Conservation (phyloP, 2,329 filamentous ascomycete genomes). For the Aspergillus caelatus region DNA sequence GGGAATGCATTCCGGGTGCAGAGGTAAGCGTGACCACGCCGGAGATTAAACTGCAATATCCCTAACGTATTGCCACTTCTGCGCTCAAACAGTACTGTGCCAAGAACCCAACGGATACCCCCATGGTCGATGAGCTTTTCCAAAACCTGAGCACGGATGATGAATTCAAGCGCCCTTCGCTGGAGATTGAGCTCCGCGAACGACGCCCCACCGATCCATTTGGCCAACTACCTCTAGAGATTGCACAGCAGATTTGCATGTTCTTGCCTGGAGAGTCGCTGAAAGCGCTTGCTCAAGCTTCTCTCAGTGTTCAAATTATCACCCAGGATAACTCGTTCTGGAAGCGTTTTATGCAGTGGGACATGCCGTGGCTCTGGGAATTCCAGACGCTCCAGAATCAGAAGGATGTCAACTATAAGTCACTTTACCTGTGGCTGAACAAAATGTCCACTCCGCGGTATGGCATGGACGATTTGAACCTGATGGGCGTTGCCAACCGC, state of each 20-base stretch:
- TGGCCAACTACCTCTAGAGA: slow-evolving; percentile 19
- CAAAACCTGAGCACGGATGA: slow-evolving; percentile 7
- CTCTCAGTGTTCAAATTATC: slow-evolving; percentile 19
- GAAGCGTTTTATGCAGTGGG: slow-evolving; percentile 20
- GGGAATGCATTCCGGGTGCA: slow-evolving; percentile 25
- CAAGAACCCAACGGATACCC: slow-evolving; percentile 19
- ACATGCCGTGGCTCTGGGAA: slow-evolving; percentile 28
- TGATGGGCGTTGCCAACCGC: slow-evolving; percentile 24
- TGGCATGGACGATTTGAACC: slow-evolving; percentile 20
- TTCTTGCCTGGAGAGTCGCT: slow-evolving; percentile 21
- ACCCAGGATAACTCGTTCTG: slow-evolving; percentile 25
- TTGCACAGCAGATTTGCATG: slow-evolving; percentile 23
- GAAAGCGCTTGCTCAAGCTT: slow-evolving; percentile 20
- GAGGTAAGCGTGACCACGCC: slow-evolving; percentile 14
- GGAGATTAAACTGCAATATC: not conserved
- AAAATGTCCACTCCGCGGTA: slow-evolving; percentile 18
- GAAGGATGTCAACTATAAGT: slow-evolving; percentile 21
- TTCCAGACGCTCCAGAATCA: slow-evolving; percentile 7
- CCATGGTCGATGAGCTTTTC: slow-evolving; percentile 11
- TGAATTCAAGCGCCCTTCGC: slow-evolving; percentile 10
- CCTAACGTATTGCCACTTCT: not conserved
- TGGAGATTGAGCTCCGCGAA: slow-evolving; percentile 8
- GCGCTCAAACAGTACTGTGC: slow-evolving; percentile 18
- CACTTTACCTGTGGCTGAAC: slow-evolving; percentile 22
- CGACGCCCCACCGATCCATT: slow-evolving; percentile 21